phyloP scores from a whole-genome alignment of 2,329 filamentous ascomycete genomes.

The Phaeophleospora eucalypticola region DNA sequence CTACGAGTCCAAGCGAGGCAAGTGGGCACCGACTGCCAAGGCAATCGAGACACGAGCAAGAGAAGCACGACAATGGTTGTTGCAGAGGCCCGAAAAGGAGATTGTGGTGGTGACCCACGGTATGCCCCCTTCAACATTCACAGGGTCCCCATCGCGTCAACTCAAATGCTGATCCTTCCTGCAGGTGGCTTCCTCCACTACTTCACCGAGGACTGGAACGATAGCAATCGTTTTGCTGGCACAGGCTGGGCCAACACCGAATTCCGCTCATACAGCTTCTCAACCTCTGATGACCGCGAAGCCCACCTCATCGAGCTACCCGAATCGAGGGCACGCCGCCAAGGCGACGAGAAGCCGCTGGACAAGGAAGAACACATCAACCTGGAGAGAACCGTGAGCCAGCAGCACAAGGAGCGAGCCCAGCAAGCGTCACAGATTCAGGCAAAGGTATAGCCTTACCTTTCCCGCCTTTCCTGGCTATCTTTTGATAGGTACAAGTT shows the following conservation, averaged over 20 bases:
- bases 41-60: slow-evolving; percentile 60
- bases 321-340: slow-evolving; percentile 1
- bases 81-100: slow-evolving; percentile 54
- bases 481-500: neutral
- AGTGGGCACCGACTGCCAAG: slow-evolving; percentile 43
- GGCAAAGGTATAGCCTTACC: slow-evolving; percentile 10
- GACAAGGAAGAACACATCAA: slow-evolving; percentile 11
- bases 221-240: slow-evolving; percentile 48
- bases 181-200: slow-evolving; percentile 73
- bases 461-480: neutral
- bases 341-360: slow-evolving; percentile 4
- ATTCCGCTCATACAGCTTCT: slow-evolving; percentile 34
- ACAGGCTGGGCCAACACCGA: slow-evolving; percentile 75
- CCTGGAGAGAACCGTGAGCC: slow-evolving; percentile 4
- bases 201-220: slow-evolving; percentile 75
- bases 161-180: no score
- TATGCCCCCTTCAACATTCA: slow-evolving; percentile 6
- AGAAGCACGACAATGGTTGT: slow-evolving; percentile 58
- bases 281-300: neutral
- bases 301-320: slow-evolving; percentile 7
- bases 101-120: slow-evolving; percentile 78
- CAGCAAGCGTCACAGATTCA: slow-evolving; percentile 5
- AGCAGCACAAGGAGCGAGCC: neutral
- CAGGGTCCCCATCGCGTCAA: no score
- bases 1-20: slow-evolving; percentile 66